Evolutionary conservation across 805 yeast genomes (phyloP), one percentile per base, ranked within the genome.

Genomic region (Monosporozyma aquatica): DNA sequence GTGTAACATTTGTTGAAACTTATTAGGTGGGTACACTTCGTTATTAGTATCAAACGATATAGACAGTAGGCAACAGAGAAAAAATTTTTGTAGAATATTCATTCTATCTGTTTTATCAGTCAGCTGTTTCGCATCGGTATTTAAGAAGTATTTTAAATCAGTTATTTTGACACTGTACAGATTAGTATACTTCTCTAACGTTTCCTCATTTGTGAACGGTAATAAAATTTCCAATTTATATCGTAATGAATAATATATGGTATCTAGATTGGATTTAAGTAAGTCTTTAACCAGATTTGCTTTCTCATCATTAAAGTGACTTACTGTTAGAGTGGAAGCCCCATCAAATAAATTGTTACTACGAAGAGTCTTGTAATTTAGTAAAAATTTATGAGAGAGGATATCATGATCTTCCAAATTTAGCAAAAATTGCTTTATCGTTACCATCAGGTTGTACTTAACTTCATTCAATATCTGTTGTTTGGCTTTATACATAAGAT

Each of bases 21-120:
- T 15, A 15, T 28, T 15, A 23, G 15, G 25, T n/a, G 32, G 23
- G 13, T 39, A 9, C 3, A 38, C 29, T n/a, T 37, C 27, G 14
- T 34, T 47, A 14, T 5, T 9, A 17, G 23, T n/a, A 24, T 30
- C 28, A 37, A 21, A 27, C 11, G 36, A 28, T 25, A 65, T 50
- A 1, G 76, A 65, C 35, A 74, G 45, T 17, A 72, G 45, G 30
- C 67, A 58, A 53, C 75, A 70, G 3, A 74, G 54, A 40, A 67
- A 52, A 36, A 69, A 65, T n/a, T 72, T 62, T 42, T 73, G 59
- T 34, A 71, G 42, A 24, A 59, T 47, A 26, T 68, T 70, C 10
- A 67, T 54, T 42, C 65, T 61, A 36, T 57, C 51, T 22, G 67
- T 49, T 33, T 60, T 67, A 4, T 42, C 48, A 28, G 55, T 58